Base-by-base conservation (phyloP, 139 green algal species). In the Micractinium conductrix region DNA sequence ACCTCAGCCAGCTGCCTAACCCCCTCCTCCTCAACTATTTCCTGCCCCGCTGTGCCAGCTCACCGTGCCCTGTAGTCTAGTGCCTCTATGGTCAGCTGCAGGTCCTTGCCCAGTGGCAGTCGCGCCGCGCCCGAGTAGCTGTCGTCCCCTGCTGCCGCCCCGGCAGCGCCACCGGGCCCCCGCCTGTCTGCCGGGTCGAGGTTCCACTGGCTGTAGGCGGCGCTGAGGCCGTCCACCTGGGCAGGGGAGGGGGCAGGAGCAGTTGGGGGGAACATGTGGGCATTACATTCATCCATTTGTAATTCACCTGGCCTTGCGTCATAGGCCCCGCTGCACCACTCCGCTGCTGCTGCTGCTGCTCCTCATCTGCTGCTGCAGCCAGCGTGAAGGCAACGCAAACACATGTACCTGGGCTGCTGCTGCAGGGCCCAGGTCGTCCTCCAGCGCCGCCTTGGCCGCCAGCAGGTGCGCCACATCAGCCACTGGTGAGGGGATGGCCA, bases 401-500 rank as follows among this genome's bases (percentile, higher is more conserved):
- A n/a, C n/a, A n/a, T n/a, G n/a, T n/a, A n/a, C n/a, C n/a, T n/a
- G n/a, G 17, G 33, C 19, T 4, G 74, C 74, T 0, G 75, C 75
- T 4, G 75, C 75, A 6, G 53, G 75, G 24, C 75, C 75, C 75
- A 81, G 75, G 37, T 71, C 53, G 4, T 37, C 75, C 55, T 70
- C 53, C 37, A 81, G 75, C 26, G 21, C 22, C 53, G 60, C 53
- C 53, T 53, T 70, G 75, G 75, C 75, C 16, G 53, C 53, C 75
- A 81, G 75, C 75, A 81, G 75, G 53, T 81, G 75, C 75, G 37
- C 50, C 75, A 81, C 75, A 5, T 81, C 75, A 10, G 75, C 75
- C 38, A 71, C 55, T 71, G 48, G 33, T 22, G n/a, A 28, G 21
- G 53, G 74, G 21, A 9, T 6, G 26, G 33, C 10, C 35, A 30